These are phyloP conservation scores for Xylaria palmicola DNA, from an alignment of 495 filamentous ascomycete genomes.

Conservation along the genomic window DNA sequence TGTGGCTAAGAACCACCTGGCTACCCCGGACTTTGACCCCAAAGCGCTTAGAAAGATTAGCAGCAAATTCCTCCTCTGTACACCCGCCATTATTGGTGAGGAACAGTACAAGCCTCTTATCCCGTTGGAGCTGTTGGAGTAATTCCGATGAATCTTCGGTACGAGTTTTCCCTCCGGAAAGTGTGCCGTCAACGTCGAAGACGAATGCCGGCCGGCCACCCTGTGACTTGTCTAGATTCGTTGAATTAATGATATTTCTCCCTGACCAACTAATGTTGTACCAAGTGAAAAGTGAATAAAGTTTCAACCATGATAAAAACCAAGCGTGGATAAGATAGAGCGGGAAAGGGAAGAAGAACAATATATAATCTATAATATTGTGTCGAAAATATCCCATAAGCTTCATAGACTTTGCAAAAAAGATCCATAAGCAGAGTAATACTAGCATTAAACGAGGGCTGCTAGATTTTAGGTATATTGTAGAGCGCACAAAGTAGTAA, in stretches of 20 bases:
- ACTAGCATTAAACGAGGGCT: background rate
- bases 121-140: constrained; percentile 59
- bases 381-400: background rate
- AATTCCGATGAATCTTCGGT: constrained; percentile 66
- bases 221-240: background rate
- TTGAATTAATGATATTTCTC: too few relatives aligned
- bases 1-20: constrained; percentile 81
- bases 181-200: constrained; percentile 87
- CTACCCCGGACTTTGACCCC: constrained; percentile 54
- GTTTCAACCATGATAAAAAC: background rate
- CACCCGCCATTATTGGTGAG: constrained; percentile 86
- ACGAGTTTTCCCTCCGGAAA: constrained; percentile 67
- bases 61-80: constrained; percentile 65
- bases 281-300: background rate
- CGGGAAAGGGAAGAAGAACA: background rate
- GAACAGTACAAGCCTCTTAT: constrained; percentile 74
- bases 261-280: background rate
- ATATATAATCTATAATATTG: background rate
- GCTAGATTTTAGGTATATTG: background rate
- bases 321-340: background rate
- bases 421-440: background rate
- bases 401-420: background rate
- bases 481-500: background rate
- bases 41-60: constrained; percentile 62
- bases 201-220: constrained; percentile 59